Base-by-base conservation (phyloP, 306 rosid genomes). In the Prunus campanulata region DNA sequence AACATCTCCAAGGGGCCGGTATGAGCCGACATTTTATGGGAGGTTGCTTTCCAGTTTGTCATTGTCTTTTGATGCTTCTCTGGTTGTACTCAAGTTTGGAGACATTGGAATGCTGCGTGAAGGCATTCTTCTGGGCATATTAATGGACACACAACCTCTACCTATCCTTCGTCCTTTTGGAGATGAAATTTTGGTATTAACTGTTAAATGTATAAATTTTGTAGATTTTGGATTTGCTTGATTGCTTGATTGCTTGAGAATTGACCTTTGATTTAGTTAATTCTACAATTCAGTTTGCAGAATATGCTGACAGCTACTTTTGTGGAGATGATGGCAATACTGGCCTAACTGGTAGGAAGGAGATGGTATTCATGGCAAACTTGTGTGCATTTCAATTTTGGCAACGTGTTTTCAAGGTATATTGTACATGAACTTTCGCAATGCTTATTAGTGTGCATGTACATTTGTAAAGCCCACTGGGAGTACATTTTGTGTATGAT, bases 141-240 rank as follows among this genome's bases (percentile, higher is more conserved):
- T 93, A 79, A 88, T 87, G 98, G 98, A 93, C 76, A 85, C 86
- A 11, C 96, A 86, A 51, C 98, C 98, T 57, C 82, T 86, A 69
- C 98, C 98, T 39, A 82, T 93, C 85, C 80, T 87, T 85, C 98
- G 87, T 78, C 97, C 91, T 52, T 93, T 93, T 55, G 98, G 97
- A 70, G 86, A 91, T 76, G 93, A 89, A 56, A 46, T 52, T 74
- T 74, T 89, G 97, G 98, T 93, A 93, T 81, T 77, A 59, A 50
- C 76, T 50, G 42, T 42, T 65, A 44, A 61, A 61, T 77, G 30
- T 64, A 68, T 75, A 51, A 64, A 50, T 66, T 61, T 54, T 67
- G 69, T 66, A 61, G 55, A 64, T 80, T 84, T 42, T 20, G 68
- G 73, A 19, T 52, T 19, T 48, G 54, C 49, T 29, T 79, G 71